phyloP scores from a whole-genome alignment of 352 stramenopile species.

The Pythium periplocum region DNA sequence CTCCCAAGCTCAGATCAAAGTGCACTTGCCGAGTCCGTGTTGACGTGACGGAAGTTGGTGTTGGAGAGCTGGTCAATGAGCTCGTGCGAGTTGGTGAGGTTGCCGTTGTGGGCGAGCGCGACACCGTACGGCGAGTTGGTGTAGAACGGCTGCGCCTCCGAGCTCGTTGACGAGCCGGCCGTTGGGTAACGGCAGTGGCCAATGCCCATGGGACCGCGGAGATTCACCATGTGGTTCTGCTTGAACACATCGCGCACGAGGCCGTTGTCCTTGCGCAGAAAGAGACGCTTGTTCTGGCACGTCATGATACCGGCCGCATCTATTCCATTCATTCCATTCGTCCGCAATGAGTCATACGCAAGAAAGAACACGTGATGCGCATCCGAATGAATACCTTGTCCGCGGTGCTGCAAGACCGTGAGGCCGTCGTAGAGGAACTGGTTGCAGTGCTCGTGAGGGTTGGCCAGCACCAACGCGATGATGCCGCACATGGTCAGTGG shows the following conservation, averaged over 20 bases:
- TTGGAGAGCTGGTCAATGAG: slow-evolving; percentile 90
- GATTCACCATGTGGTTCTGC: slow-evolving; percentile 95
- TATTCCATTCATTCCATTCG: slow-evolving; percentile 4
- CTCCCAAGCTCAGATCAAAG: neutral
- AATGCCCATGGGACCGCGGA: slow-evolving; percentile 95
- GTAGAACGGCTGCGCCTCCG: slow-evolving; percentile 97
- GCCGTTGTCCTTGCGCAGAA: slow-evolving; percentile 98
- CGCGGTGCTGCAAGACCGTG: slow-evolving; percentile 97
- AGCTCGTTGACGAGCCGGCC: slow-evolving; percentile 87
- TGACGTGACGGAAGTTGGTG: slow-evolving; percentile 94
- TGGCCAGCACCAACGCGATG: slow-evolving; percentile 93
- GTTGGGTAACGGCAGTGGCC: slow-evolving; percentile 99
- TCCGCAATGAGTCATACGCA: neutral
- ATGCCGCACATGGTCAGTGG: slow-evolving; percentile 94
- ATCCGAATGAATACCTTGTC: slow-evolving; percentile 71
- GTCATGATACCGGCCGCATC: slow-evolving; percentile 96
- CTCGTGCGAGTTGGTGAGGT: slow-evolving; percentile 98
- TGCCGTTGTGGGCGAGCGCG: slow-evolving; percentile 97
- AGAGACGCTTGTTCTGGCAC: slow-evolving; percentile 88
- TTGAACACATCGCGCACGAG: slow-evolving; percentile 98
- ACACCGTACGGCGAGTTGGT: slow-evolving; percentile 99
- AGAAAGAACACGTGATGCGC: neutral
- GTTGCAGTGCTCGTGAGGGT: slow-evolving; percentile 94
- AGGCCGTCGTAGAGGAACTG: slow-evolving; percentile 95
- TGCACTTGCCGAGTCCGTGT: slow-evolving; percentile 91